Base-by-base conservation (phyloP, 805 yeast genomes). In the Saccharomycopsis capsularis region DNA sequence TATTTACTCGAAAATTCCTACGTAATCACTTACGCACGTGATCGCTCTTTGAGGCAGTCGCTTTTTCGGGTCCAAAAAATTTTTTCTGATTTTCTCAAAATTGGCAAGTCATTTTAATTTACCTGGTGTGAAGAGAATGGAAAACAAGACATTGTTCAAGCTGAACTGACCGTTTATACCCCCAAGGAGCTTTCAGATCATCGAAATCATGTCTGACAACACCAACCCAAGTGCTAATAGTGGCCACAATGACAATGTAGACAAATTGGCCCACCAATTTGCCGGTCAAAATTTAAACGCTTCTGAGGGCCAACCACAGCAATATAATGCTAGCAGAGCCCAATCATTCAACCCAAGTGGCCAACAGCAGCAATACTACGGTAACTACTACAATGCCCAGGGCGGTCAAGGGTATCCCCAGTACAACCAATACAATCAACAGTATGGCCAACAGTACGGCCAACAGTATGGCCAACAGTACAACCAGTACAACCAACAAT, bases 241-340 rank as follows among this genome's bases (percentile, higher is more conserved):
- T 15, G 46, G n/a, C n/a, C n/a, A n/a, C 15, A 55, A 73, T 76
- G 2, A 49, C 29, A 39, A 52, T 40, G 47, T 50, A 13, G 49
- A 52, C 38, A 51, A 53, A 23, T 34, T 53, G 18, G 45, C 52
- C 15, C 43, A 53, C 48, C 53, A 53, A 38, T 47, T 53, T 47
- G 54, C 54, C 19, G 42, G 30, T 34, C 56, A 53, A 36, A 30
- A 35, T 42, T 29, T 53, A 6, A 40, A 40, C 18, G 29, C 16
- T 25, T 42, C 40, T n/a, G 30, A n/a, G 15, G 42, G 40, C 29
- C 35, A 39, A 25, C 46, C 36, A 29, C 27, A 25, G 23, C 51
- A 42, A 21, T 48, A 40, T 24, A 44, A 51, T 18, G 49, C 55
- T 25, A 25, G 19, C 39, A 35, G 39, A 16, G 46, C 45, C 16